Conservation (phyloP, 306 rosid genomes). For the Canavalia ensiformis region DNA sequence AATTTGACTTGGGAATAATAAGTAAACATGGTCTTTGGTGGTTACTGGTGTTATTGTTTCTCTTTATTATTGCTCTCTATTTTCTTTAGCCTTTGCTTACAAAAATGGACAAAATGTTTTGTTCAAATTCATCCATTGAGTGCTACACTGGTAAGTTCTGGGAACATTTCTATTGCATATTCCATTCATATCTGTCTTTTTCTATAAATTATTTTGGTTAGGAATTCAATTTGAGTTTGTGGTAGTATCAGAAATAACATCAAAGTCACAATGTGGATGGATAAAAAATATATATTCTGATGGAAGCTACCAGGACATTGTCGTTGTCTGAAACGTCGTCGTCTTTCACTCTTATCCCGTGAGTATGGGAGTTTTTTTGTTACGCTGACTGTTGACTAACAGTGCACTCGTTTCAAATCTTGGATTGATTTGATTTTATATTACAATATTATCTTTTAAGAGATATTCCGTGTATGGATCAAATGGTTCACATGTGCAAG, state of each 20-base stretch:
- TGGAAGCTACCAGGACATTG: no score
- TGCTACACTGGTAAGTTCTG: background rate
- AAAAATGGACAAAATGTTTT: background rate
- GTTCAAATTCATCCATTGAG: background rate
- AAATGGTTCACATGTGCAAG: slow-evolving; percentile 1
- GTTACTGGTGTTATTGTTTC: slow-evolving; percentile 1
- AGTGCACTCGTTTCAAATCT: background rate
- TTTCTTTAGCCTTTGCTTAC: background rate
- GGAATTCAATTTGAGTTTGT: background rate
- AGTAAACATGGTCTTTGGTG: slow-evolving; percentile 31
- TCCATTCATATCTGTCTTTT: slow-evolving; percentile 6
- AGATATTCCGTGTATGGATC: background rate
- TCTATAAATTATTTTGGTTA: background rate
- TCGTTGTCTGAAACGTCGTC: background rate
- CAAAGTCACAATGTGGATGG: background rate
- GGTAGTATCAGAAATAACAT: background rate
- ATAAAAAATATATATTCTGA: no score
- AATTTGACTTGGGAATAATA: slow-evolving; percentile 14
- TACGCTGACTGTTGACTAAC: slow-evolving; percentile 8
- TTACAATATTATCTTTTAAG: background rate
- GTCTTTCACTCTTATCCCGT: background rate
- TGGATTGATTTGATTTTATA: background rate
- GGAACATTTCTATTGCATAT: background rate
- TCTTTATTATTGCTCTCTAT: background rate
- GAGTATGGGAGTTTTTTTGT: background rate